phyloP scores from a whole-genome alignment of 2,329 filamentous ascomycete species.

The Fusarium lateritium region DNA sequence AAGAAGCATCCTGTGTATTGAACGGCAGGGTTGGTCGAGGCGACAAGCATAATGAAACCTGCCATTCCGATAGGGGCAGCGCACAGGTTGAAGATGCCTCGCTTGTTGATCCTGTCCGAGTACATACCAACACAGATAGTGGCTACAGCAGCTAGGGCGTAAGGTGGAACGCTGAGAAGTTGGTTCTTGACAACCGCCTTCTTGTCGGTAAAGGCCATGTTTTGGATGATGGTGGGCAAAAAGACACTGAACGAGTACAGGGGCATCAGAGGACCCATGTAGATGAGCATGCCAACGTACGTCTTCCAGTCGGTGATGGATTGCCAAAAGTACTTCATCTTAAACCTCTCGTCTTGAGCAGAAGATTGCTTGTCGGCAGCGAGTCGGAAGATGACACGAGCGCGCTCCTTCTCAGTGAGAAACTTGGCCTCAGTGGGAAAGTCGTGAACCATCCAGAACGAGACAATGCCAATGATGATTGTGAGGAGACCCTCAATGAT shows the following conservation, averaged over 20 bases:
- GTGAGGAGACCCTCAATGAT: conserved; percentile 80
- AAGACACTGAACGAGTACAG: conserved; percentile 85
- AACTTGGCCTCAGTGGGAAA: conserved; percentile 85
- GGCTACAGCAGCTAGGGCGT: conserved; percentile 56
- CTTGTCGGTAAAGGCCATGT: conserved; percentile 59
- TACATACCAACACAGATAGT: conserved; percentile 69
- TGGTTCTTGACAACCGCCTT: conserved; percentile 56
- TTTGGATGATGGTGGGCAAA: conserved; percentile 81
- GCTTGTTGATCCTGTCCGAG: conserved; percentile 80
- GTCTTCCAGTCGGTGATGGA: conserved; percentile 89
- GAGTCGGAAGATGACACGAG: conserved; percentile 79
- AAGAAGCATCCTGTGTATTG: conserved; percentile 90
- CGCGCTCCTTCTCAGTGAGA: conserved; percentile 77
- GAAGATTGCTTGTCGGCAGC: conserved; percentile 79
- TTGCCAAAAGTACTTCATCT: conserved; percentile 79
- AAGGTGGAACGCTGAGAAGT: conserved; percentile 64
- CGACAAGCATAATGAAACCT: conserved; percentile 86
- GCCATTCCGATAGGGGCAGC: conserved; percentile 78
- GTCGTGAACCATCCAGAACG: conserved; percentile 86
- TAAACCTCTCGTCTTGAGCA: conserved; percentile 82
- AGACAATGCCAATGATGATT: conserved; percentile 75
- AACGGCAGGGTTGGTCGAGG: conserved; percentile 72
- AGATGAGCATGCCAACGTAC: conserved; percentile 80
- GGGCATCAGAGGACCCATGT: conserved; percentile 81
- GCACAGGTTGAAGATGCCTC: conserved; percentile 85